Evolutionary conservation across 192 early-diverging fungal species (phyloP).

Genomic region (Podila clonocystis): DNA sequence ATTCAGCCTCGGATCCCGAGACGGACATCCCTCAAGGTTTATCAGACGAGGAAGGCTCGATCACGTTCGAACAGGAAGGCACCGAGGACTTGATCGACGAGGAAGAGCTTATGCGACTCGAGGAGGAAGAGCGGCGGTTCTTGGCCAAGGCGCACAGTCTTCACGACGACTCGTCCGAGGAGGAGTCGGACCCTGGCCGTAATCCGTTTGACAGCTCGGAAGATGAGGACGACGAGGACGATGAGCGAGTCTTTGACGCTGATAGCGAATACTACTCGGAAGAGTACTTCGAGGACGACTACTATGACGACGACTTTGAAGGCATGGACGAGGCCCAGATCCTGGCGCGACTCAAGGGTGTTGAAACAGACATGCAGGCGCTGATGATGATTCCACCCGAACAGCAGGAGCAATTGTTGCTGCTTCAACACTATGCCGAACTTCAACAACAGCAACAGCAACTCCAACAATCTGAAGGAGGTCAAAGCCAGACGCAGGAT

Average conservation of each 20-base stretch:
- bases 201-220: slow-evolving; percentile 46
- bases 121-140: slow-evolving; percentile 31
- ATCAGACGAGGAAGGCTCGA: slow-evolving; percentile 17
- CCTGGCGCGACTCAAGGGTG: slow-evolving; percentile 28
- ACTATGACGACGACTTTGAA: slow-evolving; percentile 33
- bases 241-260: slow-evolving; percentile 22
- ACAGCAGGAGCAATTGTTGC: slow-evolving; percentile 42
- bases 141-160: slow-evolving; percentile 32
- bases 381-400: slow-evolving; percentile 50
- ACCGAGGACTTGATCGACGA: slow-evolving; percentile 35
- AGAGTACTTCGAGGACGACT: slow-evolving; percentile 49
- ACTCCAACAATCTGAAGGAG: neutral
- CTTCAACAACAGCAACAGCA: slow-evolving; percentile 38
- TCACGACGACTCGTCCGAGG: slow-evolving; percentile 31
- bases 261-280: slow-evolving; percentile 51
- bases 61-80: slow-evolving; percentile 33
- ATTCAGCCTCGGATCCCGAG: slow-evolving; percentile 18
- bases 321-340: slow-evolving; percentile 31
- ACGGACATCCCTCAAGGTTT: slow-evolving; percentile 4
- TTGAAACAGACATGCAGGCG: slow-evolving; percentile 33
- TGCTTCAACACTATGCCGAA: slow-evolving; percentile 46
- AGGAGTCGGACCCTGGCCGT: slow-evolving; percentile 31
- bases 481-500: neutral
- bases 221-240: slow-evolving; percentile 32
- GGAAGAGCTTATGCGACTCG: slow-evolving; percentile 30